Conservation (phyloP, 2,329 filamentous ascomycete species). For the Diplodia intermedia region DNA sequence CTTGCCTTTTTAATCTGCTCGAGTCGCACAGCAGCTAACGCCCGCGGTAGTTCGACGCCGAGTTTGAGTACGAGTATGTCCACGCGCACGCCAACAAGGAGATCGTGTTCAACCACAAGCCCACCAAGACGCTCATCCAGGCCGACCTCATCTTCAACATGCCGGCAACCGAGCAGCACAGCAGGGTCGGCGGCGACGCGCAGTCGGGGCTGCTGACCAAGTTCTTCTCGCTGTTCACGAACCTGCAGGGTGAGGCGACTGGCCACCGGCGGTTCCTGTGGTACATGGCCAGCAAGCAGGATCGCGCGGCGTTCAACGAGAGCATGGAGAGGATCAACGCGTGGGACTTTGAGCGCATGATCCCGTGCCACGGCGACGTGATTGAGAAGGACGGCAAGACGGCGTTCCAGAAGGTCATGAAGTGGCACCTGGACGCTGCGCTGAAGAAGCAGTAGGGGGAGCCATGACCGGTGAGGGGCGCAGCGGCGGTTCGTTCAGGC, state of each 20-base stretch:
- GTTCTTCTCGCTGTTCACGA: slow-evolving; percentile 64
- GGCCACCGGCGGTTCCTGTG: slow-evolving; percentile 83
- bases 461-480: neutral
- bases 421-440: slow-evolving; percentile 73
- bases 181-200: slow-evolving; percentile 61
- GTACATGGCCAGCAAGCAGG: slow-evolving; percentile 69
- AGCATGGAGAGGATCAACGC: slow-evolving; percentile 71
- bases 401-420: slow-evolving; percentile 77
- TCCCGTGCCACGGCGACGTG: slow-evolving; percentile 93
- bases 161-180: slow-evolving; percentile 82
- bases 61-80: slow-evolving; percentile 87
- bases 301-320: slow-evolving; percentile 73
- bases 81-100: slow-evolving; percentile 83
- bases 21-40: slow-evolving; percentile 1
- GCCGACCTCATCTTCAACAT: slow-evolving; percentile 94
- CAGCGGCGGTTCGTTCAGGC: neutral
- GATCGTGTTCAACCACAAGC: slow-evolving; percentile 84
- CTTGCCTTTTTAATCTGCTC: neutral
- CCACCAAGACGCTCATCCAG: slow-evolving; percentile 79
- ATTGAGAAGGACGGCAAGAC: slow-evolving; percentile 77
- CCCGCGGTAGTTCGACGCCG: slow-evolving; percentile 68
- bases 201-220: slow-evolving; percentile 66
- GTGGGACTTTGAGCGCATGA: slow-evolving; percentile 86
- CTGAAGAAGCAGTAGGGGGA: slow-evolving; percentile 35
- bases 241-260: slow-evolving; percentile 67